Base-by-base conservation (phyloP, 495 filamentous ascomycete genomes). In the Neurospora sp. region DNA sequence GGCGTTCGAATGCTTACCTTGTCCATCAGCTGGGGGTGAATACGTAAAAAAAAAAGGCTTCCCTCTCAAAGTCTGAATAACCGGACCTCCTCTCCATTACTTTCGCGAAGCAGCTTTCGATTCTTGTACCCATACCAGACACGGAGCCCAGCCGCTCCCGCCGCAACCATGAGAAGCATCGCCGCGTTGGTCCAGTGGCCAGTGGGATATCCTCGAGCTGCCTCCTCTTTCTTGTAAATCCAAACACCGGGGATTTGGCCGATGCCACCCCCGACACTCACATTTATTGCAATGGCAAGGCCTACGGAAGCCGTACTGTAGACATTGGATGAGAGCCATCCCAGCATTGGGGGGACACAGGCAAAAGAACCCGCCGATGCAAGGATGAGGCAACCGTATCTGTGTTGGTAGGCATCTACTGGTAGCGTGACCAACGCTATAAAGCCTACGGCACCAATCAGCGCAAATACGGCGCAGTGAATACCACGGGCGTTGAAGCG, bases 211-310 rank as follows among this genome's bases (percentile, higher is more conserved):
- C 91, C 91, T 5, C 65, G 77, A 41, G 81, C 79, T 16, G 81
- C 85, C 76, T 93, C 90, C 53, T 89, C 80, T 0, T 84, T 81
- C 74, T 89, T 90, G 79, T 92, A 93, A 53, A 92, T 91, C 88
- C 89, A 93, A 7, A 92, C 90, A 0, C 90, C 90, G 0, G 88
- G 88, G 35, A 92, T 91, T 77, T 92, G 90, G 5, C 90, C 91
- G 0, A 89, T 86, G 0, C 88, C 89, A 14, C 80, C 82, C 0
- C 90, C 91, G 41, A 91, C 82, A 0, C 86, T 87, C 18, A 91
- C 86, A 73, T 92, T 92, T 48, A 93, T 75, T 4, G 90, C 91
- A 61, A 92, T 91, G 0, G 90, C 91, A 3, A 92, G 83, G 0
- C 90, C 91, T 0, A 87, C 86, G 3, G 89, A 84, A 1, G 86